phyloP scores from a whole-genome alignment of 2,329 filamentous ascomycete species.

The Calycina herbarum region DNA sequence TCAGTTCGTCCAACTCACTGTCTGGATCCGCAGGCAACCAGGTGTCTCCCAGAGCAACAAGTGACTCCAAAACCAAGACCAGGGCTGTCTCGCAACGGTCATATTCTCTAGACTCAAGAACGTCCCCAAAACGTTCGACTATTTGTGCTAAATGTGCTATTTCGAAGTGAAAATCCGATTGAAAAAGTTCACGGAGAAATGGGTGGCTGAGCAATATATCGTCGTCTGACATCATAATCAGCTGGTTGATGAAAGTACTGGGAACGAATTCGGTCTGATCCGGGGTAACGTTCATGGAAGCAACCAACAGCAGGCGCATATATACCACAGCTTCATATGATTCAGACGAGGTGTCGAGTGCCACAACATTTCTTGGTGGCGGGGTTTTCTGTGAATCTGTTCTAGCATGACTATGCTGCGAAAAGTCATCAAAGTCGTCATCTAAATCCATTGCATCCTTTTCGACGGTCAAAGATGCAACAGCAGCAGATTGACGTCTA shows the following conservation, averaged over 20 bases:
- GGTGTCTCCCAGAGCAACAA: slow-evolving; percentile 49
- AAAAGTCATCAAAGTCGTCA: slow-evolving; percentile 60
- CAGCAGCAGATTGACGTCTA: slow-evolving; percentile 15
- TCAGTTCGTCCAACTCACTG: slow-evolving; percentile 62
- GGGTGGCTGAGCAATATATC: slow-evolving; percentile 53
- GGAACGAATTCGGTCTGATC: slow-evolving; percentile 48
- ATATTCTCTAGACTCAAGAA: slow-evolving; percentile 59
- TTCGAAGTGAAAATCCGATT: slow-evolving; percentile 52
- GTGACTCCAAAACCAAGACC: slow-evolving; percentile 64
- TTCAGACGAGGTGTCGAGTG: slow-evolving; percentile 28
- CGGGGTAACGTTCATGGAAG: slow-evolving; percentile 23
- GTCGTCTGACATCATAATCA: slow-evolving; percentile 52
- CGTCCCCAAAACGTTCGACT: slow-evolving; percentile 50
- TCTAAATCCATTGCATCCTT: slow-evolving; percentile 68
- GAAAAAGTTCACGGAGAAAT: slow-evolving; percentile 53
- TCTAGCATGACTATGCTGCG: slow-evolving; percentile 53
- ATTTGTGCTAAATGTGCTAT: slow-evolving; percentile 49
- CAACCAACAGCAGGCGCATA: slow-evolving; percentile 29
- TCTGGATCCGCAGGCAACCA: slow-evolving; percentile 36
- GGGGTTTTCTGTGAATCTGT: slow-evolving; percentile 37
- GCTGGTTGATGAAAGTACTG: slow-evolving; percentile 48
- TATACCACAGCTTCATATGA: slow-evolving; percentile 31
- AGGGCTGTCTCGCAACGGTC: slow-evolving; percentile 74
- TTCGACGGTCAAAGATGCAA: slow-evolving; percentile 33
- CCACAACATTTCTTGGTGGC: slow-evolving; percentile 44